These are phyloP conservation scores for Entomortierella beljakovae DNA, from an alignment of 192 early-diverging fungal species.

Conservation along the genomic window DNA sequence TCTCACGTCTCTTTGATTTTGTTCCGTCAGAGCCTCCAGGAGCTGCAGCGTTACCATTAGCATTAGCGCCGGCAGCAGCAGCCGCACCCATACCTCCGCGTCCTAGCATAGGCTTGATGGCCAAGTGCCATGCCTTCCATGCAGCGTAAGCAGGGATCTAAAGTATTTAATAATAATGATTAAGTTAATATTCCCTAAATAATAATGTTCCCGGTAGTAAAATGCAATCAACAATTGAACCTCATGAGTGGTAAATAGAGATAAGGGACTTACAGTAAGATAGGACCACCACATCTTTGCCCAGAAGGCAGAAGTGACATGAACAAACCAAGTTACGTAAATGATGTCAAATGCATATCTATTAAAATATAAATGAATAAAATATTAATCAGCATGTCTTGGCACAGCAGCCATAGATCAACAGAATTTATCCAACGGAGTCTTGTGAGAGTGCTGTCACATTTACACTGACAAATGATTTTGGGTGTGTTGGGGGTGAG, in stretches of 20 bases:
- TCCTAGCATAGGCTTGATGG: slow-evolving; percentile 54
- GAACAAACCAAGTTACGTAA: slow-evolving; percentile 85
- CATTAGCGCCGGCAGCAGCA: slow-evolving; percentile 2
- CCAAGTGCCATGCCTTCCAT: slow-evolving; percentile 63
- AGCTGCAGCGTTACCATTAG: slow-evolving; percentile 12
- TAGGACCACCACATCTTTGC: slow-evolving; percentile 65
- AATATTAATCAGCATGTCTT: neutral
- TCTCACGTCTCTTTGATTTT: slow-evolving; percentile 64
- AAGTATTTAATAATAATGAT: neutral
- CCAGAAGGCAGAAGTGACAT: slow-evolving; percentile 71
- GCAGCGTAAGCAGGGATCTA: slow-evolving; percentile 69
- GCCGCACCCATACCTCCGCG: slow-evolving; percentile 17
- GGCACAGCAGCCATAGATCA: too few species aligned
- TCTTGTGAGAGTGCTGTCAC: too few species aligned
- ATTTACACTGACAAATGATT: slow-evolving; percentile 47
- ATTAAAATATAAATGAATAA: slow-evolving; percentile 35
- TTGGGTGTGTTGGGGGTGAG: slow-evolving; percentile 23
- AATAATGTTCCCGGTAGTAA: neutral
- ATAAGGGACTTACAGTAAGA: slow-evolving; percentile 53
- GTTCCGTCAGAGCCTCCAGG: slow-evolving; percentile 26
- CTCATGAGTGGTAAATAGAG: neutral
- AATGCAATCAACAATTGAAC: too few species aligned
- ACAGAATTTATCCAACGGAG: too few species aligned
- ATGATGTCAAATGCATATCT: slow-evolving; percentile 90
- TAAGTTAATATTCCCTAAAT: neutral